Evolutionary conservation across 2,329 filamentous ascomycete genomes (phyloP), one percentile per base, ranked within the genome.

Genomic region (Westerdykella ornata): DNA sequence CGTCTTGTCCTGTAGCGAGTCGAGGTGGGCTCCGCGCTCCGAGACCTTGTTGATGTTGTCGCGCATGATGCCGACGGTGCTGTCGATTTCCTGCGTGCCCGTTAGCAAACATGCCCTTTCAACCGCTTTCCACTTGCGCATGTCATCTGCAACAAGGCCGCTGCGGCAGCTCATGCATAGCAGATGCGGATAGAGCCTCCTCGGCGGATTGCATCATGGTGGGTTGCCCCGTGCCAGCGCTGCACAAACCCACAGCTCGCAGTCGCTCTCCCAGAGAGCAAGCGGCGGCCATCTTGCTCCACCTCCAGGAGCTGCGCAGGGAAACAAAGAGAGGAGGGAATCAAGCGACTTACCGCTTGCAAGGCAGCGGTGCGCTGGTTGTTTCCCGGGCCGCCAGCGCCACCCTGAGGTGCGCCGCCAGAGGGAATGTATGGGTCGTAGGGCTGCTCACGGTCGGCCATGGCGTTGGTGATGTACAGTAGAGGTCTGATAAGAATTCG

Each of bases 1-100:
- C 52, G 86, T 96, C 78, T 95, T 94, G 69, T 92, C 85, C 72
- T 94, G 86, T 47, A 96, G 80, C 37, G 82, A 82, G 68, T 95
- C 86, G 47, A 96, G 79, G 56, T 83, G 80, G 62, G 88, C 85
- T 65, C 92, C 92, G 76, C 92, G 88, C 70, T 96, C 83, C 33
- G 86, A 88, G 48, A 95, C 87, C 71, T 92, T 94, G 75, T 89
- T 88, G 76, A 98, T 94, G 74, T 98, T 98, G 68, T 95, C 84
- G 61, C 85, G 82, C 90, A 98, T 96, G 54, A 92, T 86, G 63
- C 84, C 84, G 59, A 96, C 88, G 38, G 90, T 95, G 63, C 89
- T 86, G 68, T 97, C 85, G 70, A 98, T 95, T 94, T 97, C 85
- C 92, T 98, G 36, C 16, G 20, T 32, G 11, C 28, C 28, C 35